A percentile compares a stretch with the other conserved stretches of the same genome.
Evolutionary conservation across 441 rosid species (phyloP).

Genomic region (Jatropha podagrica): DNA sequence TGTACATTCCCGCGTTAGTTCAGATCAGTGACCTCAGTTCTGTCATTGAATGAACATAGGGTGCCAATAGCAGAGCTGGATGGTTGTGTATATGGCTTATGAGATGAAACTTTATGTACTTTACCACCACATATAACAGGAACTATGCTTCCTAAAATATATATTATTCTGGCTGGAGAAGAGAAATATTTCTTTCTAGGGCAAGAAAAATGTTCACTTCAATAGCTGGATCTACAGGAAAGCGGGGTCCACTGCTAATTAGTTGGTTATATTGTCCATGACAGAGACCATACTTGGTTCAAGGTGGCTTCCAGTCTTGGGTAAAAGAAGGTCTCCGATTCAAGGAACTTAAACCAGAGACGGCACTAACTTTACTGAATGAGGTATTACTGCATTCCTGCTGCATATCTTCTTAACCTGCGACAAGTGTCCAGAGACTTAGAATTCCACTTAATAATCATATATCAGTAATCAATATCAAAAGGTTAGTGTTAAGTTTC

Average conservation of each 20-base stretch:
- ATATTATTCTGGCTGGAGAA: constrained; percentile 1
- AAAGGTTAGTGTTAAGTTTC: not conserved
- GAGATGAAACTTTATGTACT: not conserved
- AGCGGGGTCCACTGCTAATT: constrained; percentile 12
- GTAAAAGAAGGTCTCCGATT: constrained; percentile 66
- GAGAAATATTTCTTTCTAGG: not conserved
- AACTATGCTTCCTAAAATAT: not conserved
- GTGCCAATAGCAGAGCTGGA: not conserved
- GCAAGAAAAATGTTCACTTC: not conserved
- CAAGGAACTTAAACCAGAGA: constrained; percentile 85
- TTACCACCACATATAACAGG: not conserved
- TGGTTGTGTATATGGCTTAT: not conserved
- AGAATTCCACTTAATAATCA: not conserved
- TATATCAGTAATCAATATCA: not conserved
- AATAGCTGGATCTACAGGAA: not conserved
- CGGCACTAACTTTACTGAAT: constrained; percentile 70
- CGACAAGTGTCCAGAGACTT: not conserved
- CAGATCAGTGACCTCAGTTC: not conserved
- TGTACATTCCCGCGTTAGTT: not conserved
- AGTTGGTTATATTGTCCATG: constrained; percentile 26
- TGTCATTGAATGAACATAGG: not conserved
- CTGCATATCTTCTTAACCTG: constrained; percentile 5
- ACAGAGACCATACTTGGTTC: constrained; percentile 76
- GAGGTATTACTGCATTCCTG: constrained; percentile 52
- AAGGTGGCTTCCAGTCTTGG: constrained; percentile 95